Evolutionary conservation across 371 early-diverging fungal species (phyloP).

Genomic region (Smittium culicis): DNA sequence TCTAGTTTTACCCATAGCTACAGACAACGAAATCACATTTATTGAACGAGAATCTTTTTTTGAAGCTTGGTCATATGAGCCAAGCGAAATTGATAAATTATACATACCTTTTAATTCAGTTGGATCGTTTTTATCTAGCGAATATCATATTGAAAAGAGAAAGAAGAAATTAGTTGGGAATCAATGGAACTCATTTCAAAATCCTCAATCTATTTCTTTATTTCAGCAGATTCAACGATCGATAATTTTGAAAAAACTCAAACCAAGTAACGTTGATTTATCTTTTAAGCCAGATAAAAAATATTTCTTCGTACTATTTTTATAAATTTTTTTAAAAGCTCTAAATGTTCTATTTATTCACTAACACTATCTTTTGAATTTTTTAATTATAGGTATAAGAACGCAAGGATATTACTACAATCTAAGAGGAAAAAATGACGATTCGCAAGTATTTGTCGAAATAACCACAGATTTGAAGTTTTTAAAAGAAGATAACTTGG

Average conservation of each 20-base stretch:
- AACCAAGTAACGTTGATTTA: background rate
- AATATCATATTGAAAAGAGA: slow-evolving; percentile 6
- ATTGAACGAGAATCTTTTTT: slow-evolving; percentile 3
- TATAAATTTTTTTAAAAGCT: too few relatives aligned
- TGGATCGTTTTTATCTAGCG: slow-evolving; percentile 3
- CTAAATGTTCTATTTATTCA: too few relatives aligned
- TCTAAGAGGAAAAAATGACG: background rate
- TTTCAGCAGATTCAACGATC: slow-evolving; percentile 10
- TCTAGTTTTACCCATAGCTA: too few relatives aligned
- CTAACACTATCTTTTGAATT: too few relatives aligned
- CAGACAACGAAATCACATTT: background rate
- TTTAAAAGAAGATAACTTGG: slow-evolving; percentile 11
- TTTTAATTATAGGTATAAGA: background rate
- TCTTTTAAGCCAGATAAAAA: too few relatives aligned
- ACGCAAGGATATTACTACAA: slow-evolving; percentile 6
- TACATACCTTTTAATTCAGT: slow-evolving; percentile 7
- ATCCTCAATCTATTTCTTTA: background rate
- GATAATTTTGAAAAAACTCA: slow-evolving; percentile 4
- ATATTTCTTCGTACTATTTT: too few relatives aligned
- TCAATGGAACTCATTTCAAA: slow-evolving; percentile 1
- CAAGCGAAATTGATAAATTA: slow-evolving; percentile 5
- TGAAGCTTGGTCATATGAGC: slow-evolving; percentile 9
- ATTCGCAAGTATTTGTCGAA: background rate
- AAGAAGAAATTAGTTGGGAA: slow-evolving; percentile 5
- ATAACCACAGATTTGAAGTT: slow-evolving; percentile 12